These are phyloP conservation scores for Syzygium grande DNA, from an alignment of 345 rosid genomes.

Conservation along the genomic window DNA sequence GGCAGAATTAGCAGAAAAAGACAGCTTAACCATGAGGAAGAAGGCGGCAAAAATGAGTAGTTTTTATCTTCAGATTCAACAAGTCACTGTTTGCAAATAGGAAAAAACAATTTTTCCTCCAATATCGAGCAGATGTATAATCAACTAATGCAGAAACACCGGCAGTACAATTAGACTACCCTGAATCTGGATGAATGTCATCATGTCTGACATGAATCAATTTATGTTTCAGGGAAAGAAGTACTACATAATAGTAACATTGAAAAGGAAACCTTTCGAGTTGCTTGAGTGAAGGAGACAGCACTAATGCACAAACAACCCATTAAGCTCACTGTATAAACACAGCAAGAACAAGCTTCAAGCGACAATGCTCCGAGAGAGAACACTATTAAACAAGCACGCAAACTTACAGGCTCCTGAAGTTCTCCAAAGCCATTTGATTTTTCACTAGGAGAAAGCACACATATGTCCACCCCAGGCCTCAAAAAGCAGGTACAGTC, in stretches of 20 bases:
- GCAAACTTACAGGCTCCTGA: conserved; percentile 28
- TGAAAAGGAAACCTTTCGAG: not conserved
- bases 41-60: not conserved
- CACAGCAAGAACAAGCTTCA: not conserved
- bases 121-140: not conserved
- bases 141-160: not conserved
- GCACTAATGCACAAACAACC: not conserved
- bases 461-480: conserved; percentile 70
- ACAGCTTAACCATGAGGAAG: not conserved
- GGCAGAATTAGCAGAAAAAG: not conserved
- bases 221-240: not conserved
- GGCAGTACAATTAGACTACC: not conserved
- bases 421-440: conserved; percentile 19
- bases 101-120: not conserved
- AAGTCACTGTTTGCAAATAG: not conserved
- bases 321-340: not conserved
- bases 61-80: not conserved
- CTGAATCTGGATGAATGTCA: not conserved
- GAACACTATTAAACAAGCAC: not conserved
- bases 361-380: not conserved
- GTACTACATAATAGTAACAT: not conserved
- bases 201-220: not conserved
- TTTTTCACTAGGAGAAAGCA: conserved; percentile 22
- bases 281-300: not conserved
- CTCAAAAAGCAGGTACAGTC: conserved; percentile 78